Base-by-base conservation (phyloP, 352 stramenopile genomes). In the Phytophthora crassamura region DNA sequence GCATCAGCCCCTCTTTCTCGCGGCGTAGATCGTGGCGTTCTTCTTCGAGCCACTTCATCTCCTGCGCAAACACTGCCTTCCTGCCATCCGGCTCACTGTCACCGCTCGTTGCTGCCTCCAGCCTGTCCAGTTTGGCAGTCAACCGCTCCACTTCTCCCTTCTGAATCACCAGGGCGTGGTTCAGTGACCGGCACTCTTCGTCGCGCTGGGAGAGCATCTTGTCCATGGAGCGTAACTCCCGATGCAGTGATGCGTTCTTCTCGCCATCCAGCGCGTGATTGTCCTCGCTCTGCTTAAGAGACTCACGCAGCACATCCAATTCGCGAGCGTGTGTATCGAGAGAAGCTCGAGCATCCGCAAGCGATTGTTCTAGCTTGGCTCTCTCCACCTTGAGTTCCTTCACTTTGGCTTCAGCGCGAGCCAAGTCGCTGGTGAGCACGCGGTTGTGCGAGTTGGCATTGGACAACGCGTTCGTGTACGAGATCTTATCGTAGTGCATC, bases 401-500 rank as follows among this genome's bases (percentile, higher is more conserved):
- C 36, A 82, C 22, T 34, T 90, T 89, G 2, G 82, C 67, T 52
- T 93, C 80, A 4, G 74, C 76, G 6, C 74, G 83, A 22, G 73
- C 69, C 14, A 93, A 54, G 36, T 95, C 83, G 20, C 67, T 87
- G 0, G 72, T 75, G 1, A 93, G 72, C 14, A 87, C 80, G 20
- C 82, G 79, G 48, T 90, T 91, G 45, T 95, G 86, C 15, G 86
- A 90, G 45, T 91, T 89, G 0, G 84, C 82, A 25, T 93, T 91
- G 11, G 82, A 80, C 5, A 95, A 49, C 1, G 84, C 82, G 42
- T 93, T 92, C 32, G 87, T 91, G 59, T 91, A 95, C 51, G 84
- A 90, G 1, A 92, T 78, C 41, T 93, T 95, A 58, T 95, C 87
- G 68, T 95, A 93, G 20, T 93, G 84, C 34, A 79, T 89, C 1